These are phyloP conservation scores for Neurospora sp. DNA, from an alignment of 495 filamentous ascomycete species.

Conservation along the genomic window DNA sequence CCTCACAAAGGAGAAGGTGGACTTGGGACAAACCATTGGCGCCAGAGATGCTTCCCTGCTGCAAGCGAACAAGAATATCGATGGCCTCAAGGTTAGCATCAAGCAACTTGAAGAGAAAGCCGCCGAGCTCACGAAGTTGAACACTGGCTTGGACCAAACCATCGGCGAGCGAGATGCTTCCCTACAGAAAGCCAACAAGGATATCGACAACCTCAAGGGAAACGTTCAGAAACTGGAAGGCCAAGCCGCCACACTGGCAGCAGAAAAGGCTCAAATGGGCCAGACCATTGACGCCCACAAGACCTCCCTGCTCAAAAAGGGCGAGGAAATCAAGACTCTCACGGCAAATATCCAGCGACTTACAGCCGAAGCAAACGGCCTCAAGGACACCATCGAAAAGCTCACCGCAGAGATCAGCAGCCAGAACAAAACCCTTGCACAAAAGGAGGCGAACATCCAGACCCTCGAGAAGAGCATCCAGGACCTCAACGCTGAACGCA, in stretches of 20 bases:
- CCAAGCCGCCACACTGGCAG: neutral
- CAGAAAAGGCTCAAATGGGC: neutral
- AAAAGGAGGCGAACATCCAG: neutral
- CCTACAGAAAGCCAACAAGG: neutral
- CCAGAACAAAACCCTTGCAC: neutral
- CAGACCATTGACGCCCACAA: neutral
- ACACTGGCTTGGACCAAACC: neutral
- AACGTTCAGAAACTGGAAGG: neutral
- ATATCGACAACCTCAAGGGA: neutral
- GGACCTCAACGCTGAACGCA: constrained; percentile 60
- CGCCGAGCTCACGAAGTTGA: neutral
- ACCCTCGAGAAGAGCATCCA: constrained; percentile 67
- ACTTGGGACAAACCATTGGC: neutral
- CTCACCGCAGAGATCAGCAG: neutral
- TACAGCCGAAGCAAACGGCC: neutral
- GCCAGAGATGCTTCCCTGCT: neutral
- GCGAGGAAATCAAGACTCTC: neutral
- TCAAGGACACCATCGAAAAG: neutral
- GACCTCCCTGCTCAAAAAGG: neutral
- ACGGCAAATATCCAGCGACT: neutral
- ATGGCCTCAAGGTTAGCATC: neutral
- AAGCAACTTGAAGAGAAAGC: neutral
- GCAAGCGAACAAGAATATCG: neutral
- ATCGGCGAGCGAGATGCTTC: neutral
- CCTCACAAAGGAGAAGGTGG: neutral